Base-by-base conservation (phyloP, 2,329 filamentous ascomycete species). In the Monosporascus sp. region DNA sequence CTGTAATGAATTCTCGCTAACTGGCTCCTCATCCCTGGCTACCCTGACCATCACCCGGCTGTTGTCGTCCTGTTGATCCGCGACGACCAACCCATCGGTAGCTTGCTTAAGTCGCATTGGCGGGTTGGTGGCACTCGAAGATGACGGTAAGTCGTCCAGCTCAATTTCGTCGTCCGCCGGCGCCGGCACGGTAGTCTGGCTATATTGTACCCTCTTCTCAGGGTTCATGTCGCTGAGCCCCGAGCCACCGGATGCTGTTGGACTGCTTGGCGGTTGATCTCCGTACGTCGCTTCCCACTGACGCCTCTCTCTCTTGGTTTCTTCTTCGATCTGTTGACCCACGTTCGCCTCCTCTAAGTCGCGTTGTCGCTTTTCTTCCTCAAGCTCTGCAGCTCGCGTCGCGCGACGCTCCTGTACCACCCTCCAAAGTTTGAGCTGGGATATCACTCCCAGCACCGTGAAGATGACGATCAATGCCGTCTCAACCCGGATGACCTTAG, bases 341-440 rank as follows among this genome's bases (percentile, higher is more conserved):
- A 87, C 77, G 41, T 83, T 83, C 52, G 85, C 83, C 65, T 96
- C 74, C 50, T 86, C 79, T 53, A 84, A 70, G 51, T 81, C 77
- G 3, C 69, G 75, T 64, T 61, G 56, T 44, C 57, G 57, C 50
- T 79, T 74, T 20, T 73, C 76, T 61, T 79, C 74, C n/a, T 74
- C 74, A 50, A 70, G 68, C 51, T 75, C 75, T 17, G 73, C 74
- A 0, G 76, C 80, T 61, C 72, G 80, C 70, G 76, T 74, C 60
- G 78, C 74, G 48, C 81, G 78, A 46, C 77, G 78, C 55, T 85
- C 79, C 62, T 84, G 83, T 54, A 96, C 82, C 7, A 96, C 76
- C 57, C 84, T 90, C 91, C 91, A 97, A 15, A 97, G 74, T 62
- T 86, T 89, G 60, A 94, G 75, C 68, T 97, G 93, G 0, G 90